These are phyloP conservation scores for Pseudozyma hubeiensis DNA, from an alignment of 1,284 basidiomycete genomes.

Conservation along the genomic window DNA sequence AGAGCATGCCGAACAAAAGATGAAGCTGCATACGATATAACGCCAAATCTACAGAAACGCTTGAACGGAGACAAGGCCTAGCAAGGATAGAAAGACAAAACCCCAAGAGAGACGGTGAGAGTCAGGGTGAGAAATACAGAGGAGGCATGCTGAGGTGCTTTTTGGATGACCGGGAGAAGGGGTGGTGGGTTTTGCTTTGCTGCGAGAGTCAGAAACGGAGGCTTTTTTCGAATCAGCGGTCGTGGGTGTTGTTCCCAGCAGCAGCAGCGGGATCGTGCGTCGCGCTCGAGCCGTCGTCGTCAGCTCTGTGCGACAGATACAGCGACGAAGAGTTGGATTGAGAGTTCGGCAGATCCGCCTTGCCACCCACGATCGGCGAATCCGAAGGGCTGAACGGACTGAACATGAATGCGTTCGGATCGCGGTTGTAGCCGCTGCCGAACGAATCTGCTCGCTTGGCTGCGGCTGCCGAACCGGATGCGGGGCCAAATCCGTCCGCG, in stretches of 20 bases:
- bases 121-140: no score
- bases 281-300: conserved; percentile 13
- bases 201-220: no score
- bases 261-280: background rate
- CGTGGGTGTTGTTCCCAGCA: background rate
- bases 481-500: conserved; percentile 9
- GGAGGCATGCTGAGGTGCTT: no score
- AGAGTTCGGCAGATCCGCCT: conserved; percentile 35
- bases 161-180: no score
- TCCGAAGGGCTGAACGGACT: conserved; percentile 54
- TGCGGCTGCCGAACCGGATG: background rate
- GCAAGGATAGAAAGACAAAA: no score
- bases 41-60: no score
- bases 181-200: no score
- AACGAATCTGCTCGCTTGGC: conserved; percentile 25
- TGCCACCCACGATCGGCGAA: conserved; percentile 48
- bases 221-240: conserved; percentile 8
- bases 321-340: conserved; percentile 15
- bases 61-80: no score
- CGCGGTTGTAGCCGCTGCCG: conserved; percentile 33
- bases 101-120: no score
- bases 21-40: no score
- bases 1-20: no score
- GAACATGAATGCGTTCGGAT: conserved; percentile 54
- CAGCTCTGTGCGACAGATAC: conserved; percentile 20